Evolutionary conservation across 2,329 filamentous ascomycete species (phyloP).

Genomic region (Colletotrichum trifolii): DNA sequence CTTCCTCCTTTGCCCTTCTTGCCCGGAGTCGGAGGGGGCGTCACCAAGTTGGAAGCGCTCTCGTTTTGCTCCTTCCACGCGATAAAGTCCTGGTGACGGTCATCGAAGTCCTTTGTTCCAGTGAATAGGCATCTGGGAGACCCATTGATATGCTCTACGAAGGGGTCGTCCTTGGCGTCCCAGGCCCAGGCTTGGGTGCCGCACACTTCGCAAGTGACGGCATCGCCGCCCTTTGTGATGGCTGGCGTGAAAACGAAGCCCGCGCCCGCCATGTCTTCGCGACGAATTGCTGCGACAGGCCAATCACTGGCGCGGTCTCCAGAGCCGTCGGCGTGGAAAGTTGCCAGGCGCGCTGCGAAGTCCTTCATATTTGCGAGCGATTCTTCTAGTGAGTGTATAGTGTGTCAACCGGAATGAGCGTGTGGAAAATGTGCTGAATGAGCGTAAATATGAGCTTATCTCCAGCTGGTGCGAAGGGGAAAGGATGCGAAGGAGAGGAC

Average conservation of each 20-base stretch:
- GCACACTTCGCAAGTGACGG: slow-evolving; percentile 14
- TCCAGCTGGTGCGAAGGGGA: too few species aligned
- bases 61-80: neutral
- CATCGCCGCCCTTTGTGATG: neutral
- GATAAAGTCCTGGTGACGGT: neutral
- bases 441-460: too few species aligned
- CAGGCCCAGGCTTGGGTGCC: slow-evolving; percentile 16
- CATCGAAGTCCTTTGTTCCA: neutral
- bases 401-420: neutral
- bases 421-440: neutral
- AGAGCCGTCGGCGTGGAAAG: slow-evolving; percentile 9
- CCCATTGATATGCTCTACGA: neutral
- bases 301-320: slow-evolving; percentile 11
- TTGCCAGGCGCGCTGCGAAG: slow-evolving; percentile 12
- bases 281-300: neutral
- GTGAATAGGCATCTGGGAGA: neutral
- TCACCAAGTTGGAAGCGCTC: neutral
- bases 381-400: neutral
- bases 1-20: neutral
- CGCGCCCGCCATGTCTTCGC: slow-evolving; percentile 19
- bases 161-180: slow-evolving; percentile 27
- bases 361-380: slow-evolving; percentile 12
- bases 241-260: slow-evolving; percentile 7
- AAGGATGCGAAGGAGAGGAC: too few species aligned
- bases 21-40: neutral